Percentiles rank a stretch among this genome's conserved stretches.
These are phyloP conservation scores for Allomyces javanicus DNA, from an alignment of 192 early-diverging fungal species.

Conservation along the genomic window DNA sequence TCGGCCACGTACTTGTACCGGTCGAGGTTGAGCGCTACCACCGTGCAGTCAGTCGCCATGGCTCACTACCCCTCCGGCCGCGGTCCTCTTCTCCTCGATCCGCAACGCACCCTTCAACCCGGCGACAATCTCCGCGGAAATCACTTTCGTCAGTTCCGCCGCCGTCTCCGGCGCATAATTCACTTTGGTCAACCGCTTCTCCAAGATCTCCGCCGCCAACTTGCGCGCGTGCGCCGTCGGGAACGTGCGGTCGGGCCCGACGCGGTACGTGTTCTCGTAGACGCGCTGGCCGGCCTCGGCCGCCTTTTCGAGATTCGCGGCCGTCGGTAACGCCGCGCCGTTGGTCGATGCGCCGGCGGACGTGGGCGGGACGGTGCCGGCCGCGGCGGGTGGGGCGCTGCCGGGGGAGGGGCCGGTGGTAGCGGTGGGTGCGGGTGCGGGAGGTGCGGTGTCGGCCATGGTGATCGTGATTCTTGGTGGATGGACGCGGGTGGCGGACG, in stretches of 20 bases:
- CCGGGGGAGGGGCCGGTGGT: too few species aligned
- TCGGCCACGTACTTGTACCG: slow-evolving; percentile 38
- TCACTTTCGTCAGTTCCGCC: slow-evolving; percentile 15
- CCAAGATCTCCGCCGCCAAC: slow-evolving; percentile 19
- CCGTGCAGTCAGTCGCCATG: not conserved
- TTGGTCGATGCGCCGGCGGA: too few species aligned
- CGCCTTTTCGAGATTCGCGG: not conserved
- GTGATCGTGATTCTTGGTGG: too few species aligned
- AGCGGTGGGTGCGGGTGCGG: too few species aligned
- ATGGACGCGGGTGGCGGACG: too few species aligned
- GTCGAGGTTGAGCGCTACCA: slow-evolving; percentile 27
- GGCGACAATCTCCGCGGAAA: slow-evolving; percentile 32
- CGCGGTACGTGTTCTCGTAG: slow-evolving; percentile 35
- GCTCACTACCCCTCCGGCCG: not conserved
- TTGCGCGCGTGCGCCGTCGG: slow-evolving; percentile 12
- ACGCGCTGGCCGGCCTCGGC: slow-evolving; percentile 5
- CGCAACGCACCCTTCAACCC: slow-evolving; percentile 24
- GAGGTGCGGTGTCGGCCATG: too few species aligned
- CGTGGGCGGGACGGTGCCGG: too few species aligned
- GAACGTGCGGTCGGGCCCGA: slow-evolving; percentile 31
- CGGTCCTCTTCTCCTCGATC: too few species aligned
- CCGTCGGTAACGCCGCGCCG: too few species aligned
- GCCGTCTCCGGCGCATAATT: slow-evolving; percentile 31
- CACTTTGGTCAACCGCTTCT: slow-evolving; percentile 20
- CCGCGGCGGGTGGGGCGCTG: too few species aligned